These are phyloP conservation scores for Syzygium aromaticum DNA, from an alignment of 345 rosid genomes.

Conservation along the genomic window DNA sequence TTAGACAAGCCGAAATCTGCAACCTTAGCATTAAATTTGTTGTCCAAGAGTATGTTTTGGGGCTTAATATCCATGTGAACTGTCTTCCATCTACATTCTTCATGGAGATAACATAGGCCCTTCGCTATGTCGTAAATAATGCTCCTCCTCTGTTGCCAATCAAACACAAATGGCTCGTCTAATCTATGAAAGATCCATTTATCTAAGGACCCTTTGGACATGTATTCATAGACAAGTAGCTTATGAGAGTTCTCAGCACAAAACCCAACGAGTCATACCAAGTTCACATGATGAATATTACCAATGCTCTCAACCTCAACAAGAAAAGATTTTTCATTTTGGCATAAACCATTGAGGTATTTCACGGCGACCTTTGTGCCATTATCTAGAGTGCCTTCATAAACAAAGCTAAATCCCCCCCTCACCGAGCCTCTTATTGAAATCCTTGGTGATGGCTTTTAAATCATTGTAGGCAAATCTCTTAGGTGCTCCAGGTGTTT, in stretches of 20 bases:
- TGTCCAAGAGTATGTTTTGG: background rate
- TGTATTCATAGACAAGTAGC: conserved; percentile 8
- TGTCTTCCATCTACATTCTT: conserved; percentile 2
- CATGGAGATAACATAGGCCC: background rate
- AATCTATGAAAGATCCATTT: background rate
- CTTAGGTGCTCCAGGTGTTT: background rate
- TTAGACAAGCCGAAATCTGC: conserved; percentile 3
- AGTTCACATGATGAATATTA: conserved; percentile 1
- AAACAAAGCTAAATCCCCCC: conserved; percentile 7
- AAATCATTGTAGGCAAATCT: background rate
- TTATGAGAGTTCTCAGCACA: background rate
- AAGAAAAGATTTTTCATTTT: background rate
- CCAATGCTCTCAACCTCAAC: conserved; percentile 1
- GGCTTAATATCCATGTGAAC: conserved; percentile 1
- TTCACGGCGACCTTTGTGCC: background rate
- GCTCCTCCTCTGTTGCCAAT: background rate
- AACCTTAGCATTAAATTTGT: background rate
- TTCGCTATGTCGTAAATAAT: background rate
- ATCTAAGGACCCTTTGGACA: conserved; percentile 6
- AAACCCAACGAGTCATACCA: background rate
- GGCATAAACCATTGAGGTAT: background rate
- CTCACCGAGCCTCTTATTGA: background rate
- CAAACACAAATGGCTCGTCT: background rate
- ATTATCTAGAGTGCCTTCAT: background rate
- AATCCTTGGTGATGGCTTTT: background rate